A percentile compares a stretch with the other conserved stretches of the same genome.
These are phyloP conservation scores for Tylopilus orsonianus DNA, from an alignment of 1,284 basidiomycete species.

Conservation along the genomic window DNA sequence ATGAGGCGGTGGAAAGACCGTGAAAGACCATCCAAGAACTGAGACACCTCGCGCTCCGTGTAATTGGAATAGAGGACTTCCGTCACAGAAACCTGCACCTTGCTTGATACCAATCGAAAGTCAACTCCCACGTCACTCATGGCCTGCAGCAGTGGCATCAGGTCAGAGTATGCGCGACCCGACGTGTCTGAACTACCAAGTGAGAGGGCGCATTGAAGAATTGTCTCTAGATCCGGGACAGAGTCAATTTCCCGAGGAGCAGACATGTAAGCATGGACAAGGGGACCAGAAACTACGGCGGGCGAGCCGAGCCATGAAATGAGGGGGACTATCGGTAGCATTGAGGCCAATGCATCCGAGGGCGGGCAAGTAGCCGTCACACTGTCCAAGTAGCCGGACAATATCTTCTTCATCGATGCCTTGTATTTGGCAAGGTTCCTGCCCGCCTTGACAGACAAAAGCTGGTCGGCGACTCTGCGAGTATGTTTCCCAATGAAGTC, in stretches of 20 bases:
- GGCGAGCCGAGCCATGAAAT: conserved; percentile 18
- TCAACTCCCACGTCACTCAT: conserved; percentile 22
- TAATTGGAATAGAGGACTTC: conserved; percentile 25
- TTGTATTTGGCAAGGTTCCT: conserved; percentile 21
- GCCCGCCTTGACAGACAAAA: conserved; percentile 17
- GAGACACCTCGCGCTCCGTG: conserved; percentile 23
- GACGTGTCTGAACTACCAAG: conserved; percentile 10
- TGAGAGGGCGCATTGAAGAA: conserved; percentile 29
- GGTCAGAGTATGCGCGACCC: conserved; percentile 15
- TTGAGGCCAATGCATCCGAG: conserved; percentile 8
- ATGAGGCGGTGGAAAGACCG: conserved; percentile 24
- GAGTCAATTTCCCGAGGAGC: conserved; percentile 24
- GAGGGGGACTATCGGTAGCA: conserved; percentile 16
- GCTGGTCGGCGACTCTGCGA: conserved; percentile 10
- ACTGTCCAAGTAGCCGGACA: conserved; percentile 21
- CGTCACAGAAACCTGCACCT: conserved; percentile 22
- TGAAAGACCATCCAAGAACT: conserved; percentile 25
- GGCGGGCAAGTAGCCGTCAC: conserved; percentile 7
- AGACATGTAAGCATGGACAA: conserved; percentile 33
- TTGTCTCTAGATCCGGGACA: conserved; percentile 30
- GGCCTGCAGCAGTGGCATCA: conserved; percentile 24
- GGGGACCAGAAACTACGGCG: conserved; percentile 5
- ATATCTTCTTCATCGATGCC: conserved; percentile 12
- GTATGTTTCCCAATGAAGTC: conserved; percentile 22
- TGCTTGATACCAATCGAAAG: conserved; percentile 24